Base-by-base conservation (phyloP, 1,139 yeast genomes). In the Candida glucosophila region DNA sequence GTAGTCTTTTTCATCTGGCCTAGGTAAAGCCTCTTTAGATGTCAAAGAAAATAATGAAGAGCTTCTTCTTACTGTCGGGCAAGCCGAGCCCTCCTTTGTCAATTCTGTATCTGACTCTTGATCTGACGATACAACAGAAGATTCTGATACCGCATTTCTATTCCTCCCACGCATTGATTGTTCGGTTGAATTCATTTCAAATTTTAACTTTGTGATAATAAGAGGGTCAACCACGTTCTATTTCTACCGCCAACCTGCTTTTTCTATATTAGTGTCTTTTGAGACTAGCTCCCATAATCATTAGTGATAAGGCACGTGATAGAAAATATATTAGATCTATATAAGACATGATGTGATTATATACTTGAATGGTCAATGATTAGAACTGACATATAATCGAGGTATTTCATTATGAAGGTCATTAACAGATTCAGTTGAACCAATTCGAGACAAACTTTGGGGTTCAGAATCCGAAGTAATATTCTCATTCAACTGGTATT, bases 1-100 rank as follows among this genome's bases (percentile, higher is more conserved):
- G 43, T 82, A 79, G 47, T 83, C 95, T 20, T 67, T 67, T 38
- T 76, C 78, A 38, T 79, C 85, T 5, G 86, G 86, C 30, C 79
- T 52, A 12, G 69, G 69, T 30, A 61, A 50, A 3, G 55, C 57
- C 27, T 55, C 59, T 37, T 64, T 67, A 25, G 61, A 54, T 25
- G 54, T 47, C 34, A 61, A 52, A 8, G 67, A 59, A 29, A 61
- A 55, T 26, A 59, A 42, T 16, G 68, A 60, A 13, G 68, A 60
- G 12, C 67, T 58, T 37, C 72, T 49, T 43, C 71, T 55, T 21
- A 63, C 46, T 4, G 48, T 44, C 9, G 7, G 7, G n/a, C n/a
- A n/a, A n/a, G n/a, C n/a, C 11, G 37, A 37, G 12, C 37, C 27
- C 17, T 42, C 49, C 20, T 41, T 37, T 12, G 36, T 29, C 17